Base-by-base conservation (phyloP, 805 yeast species). In the Cyberlindnera mrakii region DNA sequence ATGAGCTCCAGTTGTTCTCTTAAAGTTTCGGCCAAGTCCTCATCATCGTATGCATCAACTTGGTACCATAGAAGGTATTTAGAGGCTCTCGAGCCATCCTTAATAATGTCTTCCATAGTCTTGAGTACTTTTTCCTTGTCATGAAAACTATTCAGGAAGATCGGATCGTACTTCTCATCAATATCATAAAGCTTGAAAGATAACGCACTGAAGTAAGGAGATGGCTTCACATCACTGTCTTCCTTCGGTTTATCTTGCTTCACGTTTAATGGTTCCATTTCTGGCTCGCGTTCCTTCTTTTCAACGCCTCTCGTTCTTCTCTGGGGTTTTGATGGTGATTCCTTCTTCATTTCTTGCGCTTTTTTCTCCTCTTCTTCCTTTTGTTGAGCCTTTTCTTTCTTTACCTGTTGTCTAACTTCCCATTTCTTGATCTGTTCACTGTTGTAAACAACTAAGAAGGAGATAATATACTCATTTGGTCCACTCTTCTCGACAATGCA, bases 11-110 rank as follows among this genome's bases (percentile, higher is more conserved):
- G 61, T 43, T 77, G 80, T 37, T 69, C 67, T 52, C 95, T 70
- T 33, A 84, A 60, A 7, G 70, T 67, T 52, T 85, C 93, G 0
- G 85, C 85, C 37, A 84, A 53, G 1, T 64, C 62, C 49, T 80
- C 86, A 58, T 85, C 93, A 42, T 78, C 75, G 37, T 75, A 71
- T 0, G 88, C 90, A 60, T 85, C 93, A 10, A 91, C 70, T 53
- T 85, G 87, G 55, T 82, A 86, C 96, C 96, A 89, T 17, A 88
- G 66, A 57, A 83, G 75, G 52, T 78, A 77, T 30, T 76, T 76
- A 6, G 82, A 66, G 3, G 79, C 63, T 45, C 88, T 70, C 1
- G 70, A 68, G 2, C 96, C 96, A 16, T 63, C 66, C 14, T 68
- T 66, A 43, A 88, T 59, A 4, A 82, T 74, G 9, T 70, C 65